Evolutionary conservation across 208 protist species (phyloP), one percentile per base, ranked within the genome.

Genomic region (Histomonas meleagridis): DNA sequence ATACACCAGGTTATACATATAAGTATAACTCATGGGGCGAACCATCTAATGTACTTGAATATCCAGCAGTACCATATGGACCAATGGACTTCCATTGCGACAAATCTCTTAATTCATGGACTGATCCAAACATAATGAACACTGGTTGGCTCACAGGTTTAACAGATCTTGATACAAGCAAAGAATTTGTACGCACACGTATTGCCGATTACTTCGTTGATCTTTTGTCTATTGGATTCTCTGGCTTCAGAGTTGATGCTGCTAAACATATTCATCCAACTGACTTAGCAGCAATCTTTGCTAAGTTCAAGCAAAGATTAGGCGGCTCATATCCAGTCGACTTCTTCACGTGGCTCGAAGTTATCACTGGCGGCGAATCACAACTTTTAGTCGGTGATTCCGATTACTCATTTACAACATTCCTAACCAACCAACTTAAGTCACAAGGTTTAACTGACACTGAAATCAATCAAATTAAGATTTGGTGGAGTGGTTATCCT

Each of bases 81-180:
- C 94, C 95, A 40, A 35, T 76, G 32, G 92, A 96, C 69, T 96
- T 96, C 92, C 95, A 96, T 78, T 96, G 95, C 91, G 94, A 95
- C 79, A 91, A 94, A 35, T 21, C 92, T 21, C 92, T 96, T 14
- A 95, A 94, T 49, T 94, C 94, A 4, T 96, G 95, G 95, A 96
- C 16, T 35, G 94, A 95, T 69, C 94, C 94, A 12, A 65, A 95
- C 28, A 92, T 91, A 62, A 92, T 96, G 43, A 95, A 96, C 86
- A 93, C 94, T 70, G 94, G 95, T 0, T 96, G 94, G 94, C 76
- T 96, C 4, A n/a, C 10, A 35, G 95, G 95, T 7, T 81, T 96
- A 7, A 32, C 70, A 48, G 95, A 96, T 72, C 57, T 96, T 7
- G 93, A 96, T 48, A 96, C 95, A 32, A 91, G 92, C 40, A 57